Base-by-base conservation (phyloP, 2,329 filamentous ascomycete genomes). In the Diaporthe batatas region DNA sequence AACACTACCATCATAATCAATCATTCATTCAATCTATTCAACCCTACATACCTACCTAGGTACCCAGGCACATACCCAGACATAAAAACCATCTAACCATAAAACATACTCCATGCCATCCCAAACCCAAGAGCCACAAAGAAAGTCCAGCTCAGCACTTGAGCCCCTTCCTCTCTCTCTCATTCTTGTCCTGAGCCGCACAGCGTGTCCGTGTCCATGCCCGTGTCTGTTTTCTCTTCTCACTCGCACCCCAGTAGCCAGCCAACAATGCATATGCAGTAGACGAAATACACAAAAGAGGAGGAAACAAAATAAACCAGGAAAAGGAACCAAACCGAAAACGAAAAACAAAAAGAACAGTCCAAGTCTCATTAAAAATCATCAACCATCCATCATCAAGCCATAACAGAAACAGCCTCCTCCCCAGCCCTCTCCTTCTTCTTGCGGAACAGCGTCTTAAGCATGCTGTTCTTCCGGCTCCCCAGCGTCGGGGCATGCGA, bases 401-500 rank as follows among this genome's bases (percentile, higher is more conserved):
- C 72, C 72, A 75, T 57, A 4, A 74, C 64, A 16, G 74, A 75
- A 25, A 74, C 72, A 23, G 71, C 36, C 6, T 21, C 25, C 79
- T 79, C 47, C 71, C 83, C 82, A 49, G 85, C 84, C 77, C 81
- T 83, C 29, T 85, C 83, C 80, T 87, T 87, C 81, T 88, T 89
- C 81, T 84, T 87, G 83, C 87, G 88, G 78, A 91, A 90, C 72
- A 91, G 75, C 3, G 84, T 81, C 82, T 90, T 90, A 75, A 91
- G 84, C 87, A 90, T 88, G 77, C 86, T 90, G 53, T 78, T 81
- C 77, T 84, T 85, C 74, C 83, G 82, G 76, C 86, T 83, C 74
- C 83, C 84, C 2, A 65, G 44, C 62, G 39, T 18, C 39, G 62
- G 51, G 12, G 85, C 84, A 53, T 21, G 25, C 16, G 29, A 29